These are phyloP conservation scores for Pythium chondricola DNA, from an alignment of 352 stramenopile genomes.

Conservation along the genomic window DNA sequence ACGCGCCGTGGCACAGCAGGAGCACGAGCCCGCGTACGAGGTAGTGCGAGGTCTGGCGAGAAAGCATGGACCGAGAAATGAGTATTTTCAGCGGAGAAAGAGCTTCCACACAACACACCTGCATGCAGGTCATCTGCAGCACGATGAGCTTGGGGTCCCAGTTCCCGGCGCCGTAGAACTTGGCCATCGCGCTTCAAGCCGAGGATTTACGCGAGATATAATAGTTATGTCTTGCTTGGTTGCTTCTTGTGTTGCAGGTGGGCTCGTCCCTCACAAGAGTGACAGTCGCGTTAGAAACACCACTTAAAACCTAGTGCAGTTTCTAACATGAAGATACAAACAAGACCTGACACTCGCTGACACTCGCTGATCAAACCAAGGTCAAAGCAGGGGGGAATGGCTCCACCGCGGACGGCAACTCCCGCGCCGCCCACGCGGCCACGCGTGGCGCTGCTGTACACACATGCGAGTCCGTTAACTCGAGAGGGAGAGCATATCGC, in stretches of 20 bases:
- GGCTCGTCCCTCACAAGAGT: no score
- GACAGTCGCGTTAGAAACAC: no score
- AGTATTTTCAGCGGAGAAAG: no score
- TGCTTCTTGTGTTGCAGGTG: no score
- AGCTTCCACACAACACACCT: conserved; percentile 40
- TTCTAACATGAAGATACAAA: no score
- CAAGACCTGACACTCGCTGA: no score
- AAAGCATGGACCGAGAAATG: no score
- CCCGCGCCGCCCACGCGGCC: conserved; percentile 13
- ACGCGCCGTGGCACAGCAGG: conserved; percentile 61
- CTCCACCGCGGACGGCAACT: background rate
- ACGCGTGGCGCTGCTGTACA: conserved; percentile 53
- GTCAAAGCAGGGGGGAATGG: no score
- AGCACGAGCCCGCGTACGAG: conserved; percentile 65
- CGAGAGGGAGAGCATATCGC: conserved; percentile 55
- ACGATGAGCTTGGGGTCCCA: conserved; percentile 87
- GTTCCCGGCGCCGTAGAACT: conserved; percentile 73
- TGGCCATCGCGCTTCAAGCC: conserved; percentile 46
- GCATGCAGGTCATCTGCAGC: conserved; percentile 83
- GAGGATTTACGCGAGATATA: background rate
- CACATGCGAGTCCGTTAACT: conserved; percentile 32
- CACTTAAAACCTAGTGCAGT: no score
- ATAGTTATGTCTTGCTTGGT: background rate
- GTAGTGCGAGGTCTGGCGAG: conserved; percentile 76
- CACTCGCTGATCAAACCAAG: no score